Evolutionary conservation across 257 asterid species (phyloP).

Genomic region (Solanum clarkiae): DNA sequence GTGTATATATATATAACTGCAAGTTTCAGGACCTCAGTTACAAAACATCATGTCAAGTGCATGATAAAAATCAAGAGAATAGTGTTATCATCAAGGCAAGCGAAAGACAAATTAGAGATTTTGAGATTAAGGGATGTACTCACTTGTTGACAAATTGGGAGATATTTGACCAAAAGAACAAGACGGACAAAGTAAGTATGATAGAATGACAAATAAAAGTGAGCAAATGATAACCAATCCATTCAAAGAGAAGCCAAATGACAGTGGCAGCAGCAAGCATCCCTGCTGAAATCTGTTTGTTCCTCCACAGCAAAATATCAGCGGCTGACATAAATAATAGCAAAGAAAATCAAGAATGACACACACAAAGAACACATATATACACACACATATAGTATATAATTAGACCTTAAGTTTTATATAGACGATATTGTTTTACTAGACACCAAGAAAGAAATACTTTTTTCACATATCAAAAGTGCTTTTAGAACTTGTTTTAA

Average conservation of each 20-base stretch:
- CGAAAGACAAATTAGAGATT: background rate
- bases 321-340: slow-evolving; percentile 43
- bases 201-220: slow-evolving; percentile 79
- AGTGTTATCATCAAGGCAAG: background rate
- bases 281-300: slow-evolving; percentile 79
- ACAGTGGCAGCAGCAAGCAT: slow-evolving; percentile 74
- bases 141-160: slow-evolving; percentile 70
- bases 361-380: background rate
- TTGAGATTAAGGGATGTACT: background rate
- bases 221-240: slow-evolving; percentile 79
- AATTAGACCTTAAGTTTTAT: background rate
- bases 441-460: background rate
- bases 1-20: background rate
- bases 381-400: too few relatives aligned
- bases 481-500: background rate
- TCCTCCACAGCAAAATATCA: slow-evolving; percentile 87
- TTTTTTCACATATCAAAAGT: background rate
- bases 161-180: slow-evolving; percentile 85
- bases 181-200: slow-evolving; percentile 56
- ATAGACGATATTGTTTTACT: background rate
- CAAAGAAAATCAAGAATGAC: background rate
- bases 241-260: slow-evolving; percentile 84
- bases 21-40: background rate
- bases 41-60: background rate
- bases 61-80: background rate